Conservation (phyloP, 192 early-diverging fungal species). For the Geranomyces michiganensis region DNA sequence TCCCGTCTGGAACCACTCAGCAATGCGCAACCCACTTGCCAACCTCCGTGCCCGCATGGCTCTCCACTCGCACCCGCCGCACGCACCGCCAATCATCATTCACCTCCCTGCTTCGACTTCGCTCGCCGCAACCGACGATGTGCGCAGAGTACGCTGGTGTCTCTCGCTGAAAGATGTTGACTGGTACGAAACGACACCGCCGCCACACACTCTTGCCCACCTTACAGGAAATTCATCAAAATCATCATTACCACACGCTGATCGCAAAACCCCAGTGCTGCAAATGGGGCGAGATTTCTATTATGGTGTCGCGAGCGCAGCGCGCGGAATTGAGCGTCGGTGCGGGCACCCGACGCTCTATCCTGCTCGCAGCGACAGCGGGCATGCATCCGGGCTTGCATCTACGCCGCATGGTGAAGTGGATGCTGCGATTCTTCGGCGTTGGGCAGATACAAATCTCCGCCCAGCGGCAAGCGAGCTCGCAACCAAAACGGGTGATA, state of each 20-base stretch:
- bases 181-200: conserved; percentile 1
- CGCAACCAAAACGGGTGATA: not conserved
- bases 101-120: too few relatives aligned
- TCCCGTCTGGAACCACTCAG: too few relatives aligned
- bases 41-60: not conserved
- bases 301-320: conserved; percentile 1
- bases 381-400: not conserved
- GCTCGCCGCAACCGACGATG: conserved; percentile 10
- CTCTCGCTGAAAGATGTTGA: conserved; percentile 4
- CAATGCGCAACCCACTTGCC: conserved; percentile 2
- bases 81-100: too few relatives aligned
- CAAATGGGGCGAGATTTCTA: conserved; percentile 12
- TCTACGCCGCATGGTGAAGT: not conserved
- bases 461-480: not conserved
- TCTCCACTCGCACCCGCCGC: conserved; percentile 7
- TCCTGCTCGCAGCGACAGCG: not conserved
- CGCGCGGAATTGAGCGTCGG: conserved; percentile 6
- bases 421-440: not conserved
- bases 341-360: conserved; percentile 15
- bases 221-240: not conserved
- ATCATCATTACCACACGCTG: not conserved
- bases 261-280: not conserved
- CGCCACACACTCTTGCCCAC: not conserved
- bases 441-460: conserved; percentile 11
- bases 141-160: not conserved